phyloP scores from a whole-genome alignment of 2,329 filamentous ascomycete species.

The Diaporthe vexans region DNA sequence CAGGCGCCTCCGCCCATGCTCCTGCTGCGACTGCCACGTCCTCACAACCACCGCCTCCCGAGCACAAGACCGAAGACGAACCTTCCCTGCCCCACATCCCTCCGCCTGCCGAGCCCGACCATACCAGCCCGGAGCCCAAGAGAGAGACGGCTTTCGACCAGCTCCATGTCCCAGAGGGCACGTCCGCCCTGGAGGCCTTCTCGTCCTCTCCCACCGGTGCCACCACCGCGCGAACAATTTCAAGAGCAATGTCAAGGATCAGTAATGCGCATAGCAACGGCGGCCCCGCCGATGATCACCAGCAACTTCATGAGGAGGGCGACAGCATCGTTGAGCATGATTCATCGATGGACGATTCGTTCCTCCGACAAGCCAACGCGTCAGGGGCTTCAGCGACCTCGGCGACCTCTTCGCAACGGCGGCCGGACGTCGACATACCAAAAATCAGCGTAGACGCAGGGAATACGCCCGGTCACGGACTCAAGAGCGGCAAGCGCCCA shows the following conservation, averaged over 20 bases:
- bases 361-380: conserved; percentile 48
- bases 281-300: conserved; percentile 43
- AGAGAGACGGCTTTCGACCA: conserved; percentile 39
- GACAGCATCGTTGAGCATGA: conserved; percentile 42
- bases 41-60: conserved; percentile 17
- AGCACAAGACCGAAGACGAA: conserved; percentile 33
- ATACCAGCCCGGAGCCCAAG: conserved; percentile 29
- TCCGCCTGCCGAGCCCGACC: background rate
- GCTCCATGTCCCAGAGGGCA: conserved; percentile 46
- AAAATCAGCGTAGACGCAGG: conserved; percentile 58
- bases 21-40: conserved; percentile 11
- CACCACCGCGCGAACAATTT: conserved; percentile 66
- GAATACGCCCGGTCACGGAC: conserved; percentile 60
- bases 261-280: conserved; percentile 45
- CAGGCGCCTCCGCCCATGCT: conserved; percentile 12
- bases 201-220: conserved; percentile 71
- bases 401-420: conserved; percentile 50
- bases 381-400: conserved; percentile 46
- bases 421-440: conserved; percentile 51
- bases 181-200: conserved; percentile 66
- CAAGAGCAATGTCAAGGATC: conserved; percentile 64
- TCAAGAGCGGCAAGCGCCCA: conserved; percentile 63
- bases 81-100: conserved; percentile 29
- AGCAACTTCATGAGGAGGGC: conserved; percentile 44
- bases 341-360: conserved; percentile 46